Evolutionary conservation across 2,329 filamentous ascomycete species (phyloP), one percentile per base, ranked within the genome.

Genomic region (Corynespora cassiicola): DNA sequence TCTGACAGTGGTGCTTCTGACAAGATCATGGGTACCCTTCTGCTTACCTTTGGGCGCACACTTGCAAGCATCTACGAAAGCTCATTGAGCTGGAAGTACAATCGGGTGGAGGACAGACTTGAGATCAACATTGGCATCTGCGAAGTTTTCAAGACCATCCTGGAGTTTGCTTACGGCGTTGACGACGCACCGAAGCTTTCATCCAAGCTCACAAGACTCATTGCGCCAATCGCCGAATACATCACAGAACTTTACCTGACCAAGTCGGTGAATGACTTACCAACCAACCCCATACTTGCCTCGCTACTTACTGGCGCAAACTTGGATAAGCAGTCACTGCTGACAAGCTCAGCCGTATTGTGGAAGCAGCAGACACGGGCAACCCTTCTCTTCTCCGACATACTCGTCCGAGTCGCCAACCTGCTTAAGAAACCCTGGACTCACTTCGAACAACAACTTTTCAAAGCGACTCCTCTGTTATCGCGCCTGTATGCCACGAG

Each of bases 1-100:
- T 71, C 83, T 41, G 85, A 85, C 70, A 79, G 87, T 23, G 86
- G 86, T 5, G 85, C 89, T 20, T 87, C 90, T 5, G 87, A 95
- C 52, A 86, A 90, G 61, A 80, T 87, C 24, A 80, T 95, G 52
- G 80, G 82, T 28, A 82, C 81, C 31, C 84, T 91, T 12, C 75
- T 90, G 24, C 74, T 86, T 29, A 84, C 85, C 4, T 87, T 92
- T 55, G 85, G 86, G 6, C 84, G 87, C 51, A 85, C 85, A 2
- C 78, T 89, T 48, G 79, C 95, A 16, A 90, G 95, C 58, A 81
- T 95, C 6, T 86, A 95, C 52, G 90, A 95, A 70, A 94, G 87
- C 65, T 88, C 87, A 23, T 81, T 84, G 19, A 90, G 85, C 5
- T 99, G 92, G 94, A 86, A 85, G 52, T 96, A 95, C 63, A 76